Evolutionary conservation across 768 basidiomycete species (phyloP).

Genomic region (Lyophyllum shimeji): DNA sequence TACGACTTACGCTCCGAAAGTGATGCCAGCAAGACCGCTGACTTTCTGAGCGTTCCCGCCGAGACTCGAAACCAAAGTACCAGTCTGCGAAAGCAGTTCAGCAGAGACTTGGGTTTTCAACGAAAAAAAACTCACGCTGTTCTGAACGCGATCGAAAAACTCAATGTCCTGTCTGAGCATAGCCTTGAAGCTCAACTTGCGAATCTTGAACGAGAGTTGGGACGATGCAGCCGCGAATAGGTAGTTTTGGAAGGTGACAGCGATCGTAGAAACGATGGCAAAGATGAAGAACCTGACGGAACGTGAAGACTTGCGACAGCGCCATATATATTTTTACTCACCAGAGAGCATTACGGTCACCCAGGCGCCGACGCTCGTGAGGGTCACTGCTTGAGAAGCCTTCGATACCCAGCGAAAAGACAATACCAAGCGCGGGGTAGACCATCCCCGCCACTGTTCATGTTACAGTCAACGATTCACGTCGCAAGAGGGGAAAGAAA

Average conservation of each 20-base stretch:
- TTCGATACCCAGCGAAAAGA: conserved; percentile 62
- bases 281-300: conserved; percentile 72
- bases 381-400: conserved; percentile 48
- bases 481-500: too few relatives aligned
- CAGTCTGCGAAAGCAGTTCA: conserved; percentile 60
- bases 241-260: conserved; percentile 70
- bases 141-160: conserved; percentile 86
- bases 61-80: conserved; percentile 73
- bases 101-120: conserved; percentile 6
- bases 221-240: conserved; percentile 71
- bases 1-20: conserved; percentile 68
- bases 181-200: conserved; percentile 71
- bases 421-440: conserved; percentile 71
- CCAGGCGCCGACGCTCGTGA: conserved; percentile 46
- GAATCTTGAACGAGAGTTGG: conserved; percentile 65
- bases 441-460: conserved; percentile 57
- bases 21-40: conserved; percentile 83
- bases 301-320: conserved; percentile 4
- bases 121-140: conserved; percentile 52
- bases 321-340: conserved; percentile 22
- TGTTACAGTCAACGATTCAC: too few relatives aligned
- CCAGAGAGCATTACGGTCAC: conserved; percentile 75
- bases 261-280: conserved; percentile 60
- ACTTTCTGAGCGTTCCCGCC: conserved; percentile 90
- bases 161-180: conserved; percentile 89